Percentiles rank a stretch among this genome's conserved stretches.
Conservation (phyloP, 2,329 filamentous ascomycete species). For the Microcera coccophila region DNA sequence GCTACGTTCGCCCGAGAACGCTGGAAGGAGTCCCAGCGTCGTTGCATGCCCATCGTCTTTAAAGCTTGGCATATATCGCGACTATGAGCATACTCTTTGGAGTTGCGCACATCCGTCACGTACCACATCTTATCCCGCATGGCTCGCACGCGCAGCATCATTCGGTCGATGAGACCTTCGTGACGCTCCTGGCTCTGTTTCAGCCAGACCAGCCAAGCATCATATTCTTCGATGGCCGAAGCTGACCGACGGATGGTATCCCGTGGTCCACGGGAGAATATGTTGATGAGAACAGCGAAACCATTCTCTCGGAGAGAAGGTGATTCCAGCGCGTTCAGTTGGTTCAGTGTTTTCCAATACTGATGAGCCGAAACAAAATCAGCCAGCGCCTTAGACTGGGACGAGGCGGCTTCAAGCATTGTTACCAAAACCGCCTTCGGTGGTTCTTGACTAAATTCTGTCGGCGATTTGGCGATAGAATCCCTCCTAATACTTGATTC, state of each 20-base stretch:
- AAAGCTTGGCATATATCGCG: slow-evolving; percentile 81
- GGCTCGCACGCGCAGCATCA: slow-evolving; percentile 69
- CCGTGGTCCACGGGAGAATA: slow-evolving; percentile 68
- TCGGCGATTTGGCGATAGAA: slow-evolving; percentile 4
- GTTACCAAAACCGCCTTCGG: slow-evolving; percentile 57
- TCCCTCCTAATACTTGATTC: slow-evolving; percentile 9
- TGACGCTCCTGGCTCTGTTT: slow-evolving; percentile 78
- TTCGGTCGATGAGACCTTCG: slow-evolving; percentile 67
- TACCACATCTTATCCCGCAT: slow-evolving; percentile 99
- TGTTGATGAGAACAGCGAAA: slow-evolving; percentile 66
- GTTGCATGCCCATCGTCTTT: slow-evolving; percentile 78
- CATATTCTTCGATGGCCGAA: slow-evolving; percentile 71
- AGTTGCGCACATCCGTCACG: slow-evolving; percentile 87
- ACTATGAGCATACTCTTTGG: slow-evolving; percentile 80
- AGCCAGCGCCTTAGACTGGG: slow-evolving; percentile 71
- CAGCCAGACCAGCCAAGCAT: slow-evolving; percentile 78
- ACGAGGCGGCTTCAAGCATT: slow-evolving; percentile 73
- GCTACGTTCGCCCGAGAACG: slow-evolving; percentile 46
- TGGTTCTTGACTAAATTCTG: slow-evolving; percentile 32
- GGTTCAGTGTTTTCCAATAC: slow-evolving; percentile 79
- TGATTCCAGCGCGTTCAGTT: slow-evolving; percentile 61
- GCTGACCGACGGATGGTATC: slow-evolving; percentile 67
- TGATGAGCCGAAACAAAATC: slow-evolving; percentile 81
- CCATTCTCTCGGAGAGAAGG: slow-evolving; percentile 62
- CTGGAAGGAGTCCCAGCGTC: slow-evolving; percentile 51